Evolutionary conservation across 2,329 filamentous ascomycete species (phyloP).

Genomic region (Pestalotiopsis sp.): DNA sequence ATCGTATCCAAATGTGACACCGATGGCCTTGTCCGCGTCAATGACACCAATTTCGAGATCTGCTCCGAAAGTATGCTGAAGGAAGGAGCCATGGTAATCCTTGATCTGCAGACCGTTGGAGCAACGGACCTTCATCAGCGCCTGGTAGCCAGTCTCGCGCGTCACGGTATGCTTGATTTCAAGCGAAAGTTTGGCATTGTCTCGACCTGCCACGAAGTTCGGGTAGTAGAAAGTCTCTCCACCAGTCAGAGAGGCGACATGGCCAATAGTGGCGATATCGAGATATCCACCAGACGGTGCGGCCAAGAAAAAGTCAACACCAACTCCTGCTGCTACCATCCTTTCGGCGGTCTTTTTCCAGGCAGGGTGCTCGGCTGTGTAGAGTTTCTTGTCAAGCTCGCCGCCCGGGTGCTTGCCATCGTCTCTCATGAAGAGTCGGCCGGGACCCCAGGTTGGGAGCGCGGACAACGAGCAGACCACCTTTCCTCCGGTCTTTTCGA

Average conservation of each 20-base stretch:
- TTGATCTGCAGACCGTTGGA: constrained; percentile 94
- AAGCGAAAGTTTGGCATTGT: constrained; percentile 79
- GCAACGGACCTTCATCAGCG: constrained; percentile 97
- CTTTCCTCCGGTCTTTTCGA: constrained; percentile 89
- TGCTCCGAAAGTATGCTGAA: constrained; percentile 88
- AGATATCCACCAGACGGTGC: constrained; percentile 89
- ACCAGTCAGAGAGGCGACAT: constrained; percentile 85
- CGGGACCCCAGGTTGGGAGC: constrained; percentile 91
- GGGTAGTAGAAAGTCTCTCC: constrained; percentile 97
- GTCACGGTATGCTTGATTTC: constrained; percentile 87
- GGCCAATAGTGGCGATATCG: constrained; percentile 89
- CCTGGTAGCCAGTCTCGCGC: constrained; percentile 92
- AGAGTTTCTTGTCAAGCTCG: constrained; percentile 89
- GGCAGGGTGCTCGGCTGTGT: constrained; percentile 84
- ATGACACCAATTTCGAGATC: constrained; percentile 93
- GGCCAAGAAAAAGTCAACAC: constrained; percentile 92
- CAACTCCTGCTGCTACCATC: constrained; percentile 85
- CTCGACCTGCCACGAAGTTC: constrained; percentile 88
- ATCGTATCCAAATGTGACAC: constrained; percentile 91
- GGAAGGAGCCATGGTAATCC: constrained; percentile 94
- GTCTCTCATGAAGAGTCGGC: constrained; percentile 82
- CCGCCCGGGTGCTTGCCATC: constrained; percentile 84
- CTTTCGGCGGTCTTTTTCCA: constrained; percentile 88
- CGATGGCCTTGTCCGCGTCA: constrained; percentile 91
- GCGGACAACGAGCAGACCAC: constrained; percentile 84